Evolutionary conservation across 129 eudicot species (phyloP), one percentile per base, ranked within the genome.

Genomic region (Lonicera japonica): DNA sequence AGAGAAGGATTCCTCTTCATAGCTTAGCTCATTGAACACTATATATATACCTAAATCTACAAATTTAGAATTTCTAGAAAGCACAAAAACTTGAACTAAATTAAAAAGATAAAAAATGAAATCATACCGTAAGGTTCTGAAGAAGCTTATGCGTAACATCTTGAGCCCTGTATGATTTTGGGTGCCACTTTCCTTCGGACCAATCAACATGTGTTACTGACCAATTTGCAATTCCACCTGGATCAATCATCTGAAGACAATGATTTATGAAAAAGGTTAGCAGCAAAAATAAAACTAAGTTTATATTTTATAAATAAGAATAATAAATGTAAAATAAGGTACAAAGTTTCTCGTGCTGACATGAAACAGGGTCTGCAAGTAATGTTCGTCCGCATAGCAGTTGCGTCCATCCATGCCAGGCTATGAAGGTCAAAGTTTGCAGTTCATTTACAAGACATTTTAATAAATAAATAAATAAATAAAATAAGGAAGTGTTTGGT

Each of bases 161-260:
- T 56, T 73, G 76, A 56, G 79, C 76, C 62, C 60, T 75, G 61
- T 83, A 90, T 3, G 89, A 79, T 69, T 69, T 90, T 11, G 97
- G 97, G 79, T 90, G 97, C 95, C 95, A 86, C 80, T 90, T 90
- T 61, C 92, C 75, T 79, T 90, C 97, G 8, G 97, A 90, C 97
- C 97, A 90, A 67, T 90, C 97, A 68, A 90, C 97, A 58, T 86
- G 86, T 29, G 97, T 90, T 58, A 90, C 95, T 36, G 97, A 90
- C 95, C 95, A 86, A 24, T 90, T 86, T 19, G 95, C 81, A 55
- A 90, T 79, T 52, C 97, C 97, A 54, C 58, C 41, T 0, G 97
- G 97, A 90, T 90, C 95, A 60, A 78, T 81, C 84, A 90, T 90
- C 97, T 90, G 73, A 69, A 73, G 54, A 75, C 41, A 53, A 52